phyloP scores from a whole-genome alignment of 2,329 filamentous ascomycete species.

The Arachnopeziza araneosa region DNA sequence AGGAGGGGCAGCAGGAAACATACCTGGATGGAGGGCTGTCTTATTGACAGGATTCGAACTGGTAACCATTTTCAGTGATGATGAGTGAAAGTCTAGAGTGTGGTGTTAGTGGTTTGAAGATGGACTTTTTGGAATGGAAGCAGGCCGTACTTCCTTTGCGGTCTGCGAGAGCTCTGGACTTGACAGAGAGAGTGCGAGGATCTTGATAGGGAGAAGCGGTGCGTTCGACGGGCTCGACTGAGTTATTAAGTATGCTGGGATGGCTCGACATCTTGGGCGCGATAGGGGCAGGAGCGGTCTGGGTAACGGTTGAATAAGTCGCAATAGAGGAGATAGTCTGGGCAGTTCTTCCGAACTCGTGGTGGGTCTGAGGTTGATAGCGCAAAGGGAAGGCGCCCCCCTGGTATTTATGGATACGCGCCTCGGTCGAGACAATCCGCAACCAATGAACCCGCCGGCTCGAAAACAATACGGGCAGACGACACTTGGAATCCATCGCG shows the following conservation, averaged over 20 bases:
- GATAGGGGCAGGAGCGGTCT: not conserved
- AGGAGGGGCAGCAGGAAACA: not conserved
- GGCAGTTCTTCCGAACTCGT: not conserved
- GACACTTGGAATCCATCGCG: not conserved
- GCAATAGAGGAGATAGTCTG: not conserved
- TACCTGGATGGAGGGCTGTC: constrained; percentile 26
- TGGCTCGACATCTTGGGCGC: not conserved
- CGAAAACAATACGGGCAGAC: not conserved
- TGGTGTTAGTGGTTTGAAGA: not conserved
- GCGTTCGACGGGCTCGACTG: constrained; percentile 22
- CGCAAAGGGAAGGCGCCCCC: not conserved
- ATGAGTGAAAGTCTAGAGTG: constrained; percentile 16
- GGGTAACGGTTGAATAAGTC: not conserved
- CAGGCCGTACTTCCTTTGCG: constrained; percentile 14
- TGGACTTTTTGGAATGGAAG: not conserved
- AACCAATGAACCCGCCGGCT: not conserved
- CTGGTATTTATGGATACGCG: not conserved
- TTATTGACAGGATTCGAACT: constrained; percentile 24
- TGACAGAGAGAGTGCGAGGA: constrained; percentile 23
- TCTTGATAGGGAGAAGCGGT: constrained; percentile 27
- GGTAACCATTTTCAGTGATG: constrained; percentile 28
- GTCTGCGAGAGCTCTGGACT: constrained; percentile 21
- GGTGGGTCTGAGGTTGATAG: not conserved
- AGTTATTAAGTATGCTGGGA: constrained; percentile 19
- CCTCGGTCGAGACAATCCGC: not conserved